A percentile compares a stretch with the other conserved stretches of the same genome.
phyloP scores from a whole-genome alignment of 2,329 filamentous ascomycete genomes.

The Atkinsonella texensis region DNA sequence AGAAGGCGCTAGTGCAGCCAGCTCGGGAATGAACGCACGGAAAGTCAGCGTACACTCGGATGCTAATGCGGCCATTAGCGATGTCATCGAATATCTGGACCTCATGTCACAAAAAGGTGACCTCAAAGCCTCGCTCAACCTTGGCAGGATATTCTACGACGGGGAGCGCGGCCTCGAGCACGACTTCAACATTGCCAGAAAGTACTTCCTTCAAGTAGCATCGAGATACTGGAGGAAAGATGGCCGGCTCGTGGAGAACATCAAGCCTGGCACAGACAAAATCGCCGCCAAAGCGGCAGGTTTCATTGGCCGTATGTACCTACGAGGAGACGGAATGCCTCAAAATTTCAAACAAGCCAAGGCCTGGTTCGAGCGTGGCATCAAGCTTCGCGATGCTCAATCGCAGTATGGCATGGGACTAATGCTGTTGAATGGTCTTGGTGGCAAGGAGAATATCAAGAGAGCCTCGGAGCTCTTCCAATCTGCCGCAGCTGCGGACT shows the following conservation, averaged over 20 bases:
- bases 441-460: constrained; percentile 54
- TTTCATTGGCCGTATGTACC: constrained; percentile 78
- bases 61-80: constrained; percentile 75
- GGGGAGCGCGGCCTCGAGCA: constrained; percentile 64
- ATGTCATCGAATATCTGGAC: constrained; percentile 89
- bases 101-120: constrained; percentile 85
- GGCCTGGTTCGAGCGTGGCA: constrained; percentile 73
- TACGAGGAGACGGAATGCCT: constrained; percentile 73
- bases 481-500: constrained; percentile 69
- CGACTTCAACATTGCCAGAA: constrained; percentile 61
- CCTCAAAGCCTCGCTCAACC: constrained; percentile 71
- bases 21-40: constrained; percentile 71
- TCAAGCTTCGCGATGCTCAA: constrained; percentile 63
- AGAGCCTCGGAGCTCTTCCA: constrained; percentile 67
- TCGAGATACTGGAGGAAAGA: constrained; percentile 72
- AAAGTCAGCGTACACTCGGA: constrained; percentile 63
- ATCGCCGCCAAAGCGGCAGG: constrained; percentile 74
- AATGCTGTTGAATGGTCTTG: constrained; percentile 72
- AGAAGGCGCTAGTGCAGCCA: constrained; percentile 83
- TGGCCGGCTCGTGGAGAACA: constrained; percentile 59
- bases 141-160: constrained; percentile 82
- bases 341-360: constrained; percentile 67
- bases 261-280: constrained; percentile 61
- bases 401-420: constrained; percentile 77
- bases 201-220: constrained; percentile 70